Evolutionary conservation across 768 basidiomycete genomes (phyloP), one percentile per base, ranked within the genome.

Genomic region (Exidia glandulosa): DNA sequence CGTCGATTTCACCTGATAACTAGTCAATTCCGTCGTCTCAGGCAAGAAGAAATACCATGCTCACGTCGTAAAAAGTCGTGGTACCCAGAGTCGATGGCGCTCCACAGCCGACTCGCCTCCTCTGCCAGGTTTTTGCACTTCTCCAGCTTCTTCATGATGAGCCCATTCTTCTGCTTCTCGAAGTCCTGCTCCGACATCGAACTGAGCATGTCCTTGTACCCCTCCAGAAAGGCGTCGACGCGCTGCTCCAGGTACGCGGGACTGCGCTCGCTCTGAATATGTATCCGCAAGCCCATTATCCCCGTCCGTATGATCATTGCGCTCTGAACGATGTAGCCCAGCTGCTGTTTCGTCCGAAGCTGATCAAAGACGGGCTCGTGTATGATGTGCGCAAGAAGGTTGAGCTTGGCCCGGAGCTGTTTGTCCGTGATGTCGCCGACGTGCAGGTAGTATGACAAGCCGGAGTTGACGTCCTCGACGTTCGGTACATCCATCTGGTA

Each of bases 301-400:
- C 81, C 84, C 2, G 81, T 76, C n/a, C 88, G 87, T 45, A 79
- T 68, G 47, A 87, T 70, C 10, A 66, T 50, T 9, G 65, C 64
- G 4, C 60, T 64, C 14, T 58, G 57, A 23, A 63, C 62, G 47
- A 96, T 79, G 70, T 99, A 99, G 4, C 96, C 96, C 1, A 99
- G 79, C 71, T 99, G 96, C 68, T 98, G 92, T 69, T 91, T 86
- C 3, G 94, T 97, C 31, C 96, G 86, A 32, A 99, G 80, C 27
- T 85, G 76, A 68, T 95, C 86, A 73, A 98, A 99, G 10, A 88
- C 82, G 1, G 94, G 95, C 66, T 99, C 96, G n/a, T 80, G 76
- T 36, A 94, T 77, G 60, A 98, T 88, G 65, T 94, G 91, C 0
- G 79, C 79, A 27, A 97, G 82, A 14, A 99, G 78, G 2, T 83